A percentile compares a stretch with the other conserved stretches of the same genome.
Conservation (phyloP, 2,329 filamentous ascomycete genomes). For the Verticillium albo-atrum region DNA sequence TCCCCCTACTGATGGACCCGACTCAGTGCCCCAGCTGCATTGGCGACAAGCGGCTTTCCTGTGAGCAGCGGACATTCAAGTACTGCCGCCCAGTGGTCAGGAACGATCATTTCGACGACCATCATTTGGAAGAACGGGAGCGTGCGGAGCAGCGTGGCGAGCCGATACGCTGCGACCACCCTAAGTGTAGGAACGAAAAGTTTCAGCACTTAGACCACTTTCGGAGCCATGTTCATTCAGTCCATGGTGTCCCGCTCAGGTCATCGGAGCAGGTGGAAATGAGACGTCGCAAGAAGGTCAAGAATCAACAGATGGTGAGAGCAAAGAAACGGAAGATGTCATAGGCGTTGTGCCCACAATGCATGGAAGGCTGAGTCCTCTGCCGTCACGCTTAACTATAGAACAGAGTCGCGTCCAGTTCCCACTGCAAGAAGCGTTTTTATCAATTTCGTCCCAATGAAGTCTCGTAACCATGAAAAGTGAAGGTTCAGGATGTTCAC, state of each 20-base stretch:
- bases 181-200: slow-evolving; percentile 1
- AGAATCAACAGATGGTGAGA: neutral
- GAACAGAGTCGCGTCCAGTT: neutral
- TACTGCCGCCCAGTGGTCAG: slow-evolving; percentile 10
- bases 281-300: neutral
- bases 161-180: slow-evolving; percentile 1
- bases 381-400: neutral
- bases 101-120: slow-evolving; percentile 18
- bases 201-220: neutral
- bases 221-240: neutral
- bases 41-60: slow-evolving; percentile 8
- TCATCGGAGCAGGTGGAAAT: neutral
- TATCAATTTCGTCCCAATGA: neutral
- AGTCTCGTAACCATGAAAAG: neutral
- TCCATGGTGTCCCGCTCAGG: neutral
- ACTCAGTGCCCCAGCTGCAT: slow-evolving; percentile 15
- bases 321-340: neutral
- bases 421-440: neutral
- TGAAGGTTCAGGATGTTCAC: neutral
- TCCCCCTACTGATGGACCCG: slow-evolving; percentile 13
- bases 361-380: neutral
- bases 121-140: slow-evolving; percentile 10
- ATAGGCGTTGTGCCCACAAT: neutral
- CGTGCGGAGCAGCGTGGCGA: neutral
- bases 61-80: slow-evolving; percentile 11